Base-by-base conservation (phyloP, 1,284 basidiomycete genomes). In the Flammula alnicola region DNA sequence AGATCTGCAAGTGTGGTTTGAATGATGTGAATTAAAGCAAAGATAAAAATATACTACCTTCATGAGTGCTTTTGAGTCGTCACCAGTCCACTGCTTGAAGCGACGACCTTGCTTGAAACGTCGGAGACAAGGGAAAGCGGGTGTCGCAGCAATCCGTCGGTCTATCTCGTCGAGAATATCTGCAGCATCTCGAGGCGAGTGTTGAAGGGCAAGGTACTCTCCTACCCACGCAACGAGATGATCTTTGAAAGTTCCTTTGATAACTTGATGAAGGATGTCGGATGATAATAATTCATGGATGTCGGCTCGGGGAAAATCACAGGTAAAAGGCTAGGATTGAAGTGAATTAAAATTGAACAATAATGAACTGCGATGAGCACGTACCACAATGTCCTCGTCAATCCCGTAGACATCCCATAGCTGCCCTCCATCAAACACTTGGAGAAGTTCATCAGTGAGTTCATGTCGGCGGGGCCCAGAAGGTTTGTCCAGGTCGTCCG, bases 231-330 rank as follows among this genome's bases (percentile, higher is more conserved):
- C 49, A 1, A 73, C 62, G 1, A 74, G 53, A 50, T 73, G 56
- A 69, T 72, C 26, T 22, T 55, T 55, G 36, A 55, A 55, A 0
- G 50, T 52, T 9, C 44, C 53, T 45, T 55, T 55, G 32, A 55
- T 55, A 6, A 74, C 17, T 45, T 75, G 71, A 49, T 76, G 72
- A 3, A 76, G 67, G 5, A 73, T 52, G 50, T 76, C 69, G 9
- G 69, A 65, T 3, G 68, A 57, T 1, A 75, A 25, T 2, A 69
- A 51, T 12, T 65, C 56, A 51, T 71, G 64, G 8, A 74, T 74
- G 49, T 74, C 62, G 0, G 66, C 63, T 10, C 60, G 56, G 0
- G 68, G 67, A 44, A 68, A 69, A 23, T 53, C 41, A n/a, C 51
- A 14, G 10, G 70, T 74, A 47, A 73, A 74, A 3, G 72, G 72